A percentile compares a stretch with the other conserved stretches of the same genome.
Conservation (phyloP, 2,329 filamentous ascomycete species). For the Phialemoniopsis sp. region DNA sequence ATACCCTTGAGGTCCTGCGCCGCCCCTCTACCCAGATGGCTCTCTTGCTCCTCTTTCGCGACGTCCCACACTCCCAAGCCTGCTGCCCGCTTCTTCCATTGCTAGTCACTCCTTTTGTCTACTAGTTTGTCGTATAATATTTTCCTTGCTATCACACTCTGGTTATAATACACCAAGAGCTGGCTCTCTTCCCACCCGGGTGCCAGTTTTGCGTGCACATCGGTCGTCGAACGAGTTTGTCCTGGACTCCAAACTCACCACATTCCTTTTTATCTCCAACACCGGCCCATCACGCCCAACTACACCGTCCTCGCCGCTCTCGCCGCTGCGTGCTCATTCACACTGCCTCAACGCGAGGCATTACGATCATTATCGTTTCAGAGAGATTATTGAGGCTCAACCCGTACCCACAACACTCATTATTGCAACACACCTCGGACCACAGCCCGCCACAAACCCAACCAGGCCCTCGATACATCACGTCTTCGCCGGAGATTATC, state of each 20-base stretch:
- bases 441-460: too few relatives aligned
- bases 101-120: constrained; percentile 46
- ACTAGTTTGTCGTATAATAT: constrained; percentile 21
- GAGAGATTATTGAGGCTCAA: constrained; percentile 8
- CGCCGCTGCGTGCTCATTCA: constrained; percentile 14
- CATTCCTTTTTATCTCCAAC: constrained; percentile 27
- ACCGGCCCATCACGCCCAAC: constrained; percentile 8
- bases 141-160: constrained; percentile 32
- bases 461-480: too few relatives aligned
- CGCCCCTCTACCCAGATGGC: constrained; percentile 37
- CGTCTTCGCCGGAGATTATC: too few relatives aligned
- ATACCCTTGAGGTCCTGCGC: constrained; percentile 47
- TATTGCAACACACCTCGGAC: too few relatives aligned
- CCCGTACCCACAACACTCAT: neutral
- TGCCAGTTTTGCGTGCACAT: constrained; percentile 29
- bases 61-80: constrained; percentile 36
- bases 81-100: constrained; percentile 28
- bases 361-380: constrained; percentile 30
- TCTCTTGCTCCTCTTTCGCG: constrained; percentile 34
- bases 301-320: constrained; percentile 5
- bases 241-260: constrained; percentile 34
- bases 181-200: constrained; percentile 47
- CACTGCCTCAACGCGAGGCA: constrained; percentile 32
- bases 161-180: constrained; percentile 48
- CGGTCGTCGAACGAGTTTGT: constrained; percentile 36